Conservation (phyloP, 352 stramenopile genomes). For the Globisporangium paddicum region DNA sequence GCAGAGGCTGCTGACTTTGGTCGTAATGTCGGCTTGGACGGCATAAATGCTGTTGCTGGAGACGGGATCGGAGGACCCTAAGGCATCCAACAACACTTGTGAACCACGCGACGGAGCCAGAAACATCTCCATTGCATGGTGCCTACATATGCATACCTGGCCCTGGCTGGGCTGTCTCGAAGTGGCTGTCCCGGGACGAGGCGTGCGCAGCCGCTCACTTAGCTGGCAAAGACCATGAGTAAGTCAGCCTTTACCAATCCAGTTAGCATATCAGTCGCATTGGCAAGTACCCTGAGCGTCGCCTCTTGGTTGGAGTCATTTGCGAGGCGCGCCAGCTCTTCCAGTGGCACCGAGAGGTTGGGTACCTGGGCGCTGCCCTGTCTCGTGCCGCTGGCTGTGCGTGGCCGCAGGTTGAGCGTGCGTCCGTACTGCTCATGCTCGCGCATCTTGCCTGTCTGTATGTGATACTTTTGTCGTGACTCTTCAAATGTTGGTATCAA, state of each 20-base stretch:
- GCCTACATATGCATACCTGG: neutral
- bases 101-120: no score
- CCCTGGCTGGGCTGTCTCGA: neutral
- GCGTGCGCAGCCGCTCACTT: conserved; percentile 38
- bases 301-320: conserved; percentile 3
- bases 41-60: neutral
- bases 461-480: neutral
- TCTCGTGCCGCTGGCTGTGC: conserved; percentile 28
- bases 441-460: conserved; percentile 15
- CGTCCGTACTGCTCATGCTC: conserved; percentile 50
- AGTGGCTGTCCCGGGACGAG: conserved; percentile 27
- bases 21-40: conserved; percentile 27
- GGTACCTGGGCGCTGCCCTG: neutral
- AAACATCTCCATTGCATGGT: neutral
- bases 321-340: conserved; percentile 19
- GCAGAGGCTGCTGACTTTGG: conserved; percentile 31
- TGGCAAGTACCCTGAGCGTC: conserved; percentile 9
- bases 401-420: conserved; percentile 42
- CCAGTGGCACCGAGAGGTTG: no score
- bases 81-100: neutral
- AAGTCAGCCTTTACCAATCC: neutral
- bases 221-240: conserved; percentile 23
- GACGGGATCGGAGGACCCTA: neutral
- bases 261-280: neutral
- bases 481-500: neutral